phyloP scores from a whole-genome alignment of 257 asterid genomes.

The Plantago elongata region DNA sequence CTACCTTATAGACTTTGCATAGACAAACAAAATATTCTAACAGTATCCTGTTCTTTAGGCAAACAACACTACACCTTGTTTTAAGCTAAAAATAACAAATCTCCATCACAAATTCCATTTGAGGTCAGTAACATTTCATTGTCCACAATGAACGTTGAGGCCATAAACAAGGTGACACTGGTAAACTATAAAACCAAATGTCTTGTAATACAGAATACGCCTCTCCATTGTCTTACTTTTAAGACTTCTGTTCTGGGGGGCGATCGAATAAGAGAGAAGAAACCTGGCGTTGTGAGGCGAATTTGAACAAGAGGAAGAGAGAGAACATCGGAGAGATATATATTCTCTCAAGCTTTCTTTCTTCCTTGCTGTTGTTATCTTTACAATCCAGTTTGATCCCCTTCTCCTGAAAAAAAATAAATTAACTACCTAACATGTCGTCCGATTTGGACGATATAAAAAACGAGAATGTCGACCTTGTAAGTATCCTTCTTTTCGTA shows the following conservation, averaged over 20 bases:
- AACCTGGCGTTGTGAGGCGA: background rate
- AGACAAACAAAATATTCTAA: no score
- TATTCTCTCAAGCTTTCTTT: slow-evolving; percentile 42
- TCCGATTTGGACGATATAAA: slow-evolving; percentile 49
- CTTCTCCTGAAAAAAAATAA: background rate
- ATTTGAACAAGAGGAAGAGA: background rate
- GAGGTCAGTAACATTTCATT: background rate
- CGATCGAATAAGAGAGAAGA: background rate
- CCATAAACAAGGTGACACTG: background rate
- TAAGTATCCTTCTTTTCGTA: slow-evolving; percentile 20
- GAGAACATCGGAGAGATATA: slow-evolving; percentile 26
- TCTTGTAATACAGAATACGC: background rate
- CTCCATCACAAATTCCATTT: background rate
- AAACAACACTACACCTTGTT: background rate
- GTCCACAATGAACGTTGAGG: background rate
- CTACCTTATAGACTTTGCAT: no score
- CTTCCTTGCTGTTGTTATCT: slow-evolving; percentile 14
- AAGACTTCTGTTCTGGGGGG: background rate
- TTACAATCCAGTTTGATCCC: background rate
- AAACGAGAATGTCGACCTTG: slow-evolving; percentile 62
- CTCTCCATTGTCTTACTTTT: background rate
- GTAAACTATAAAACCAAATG: background rate
- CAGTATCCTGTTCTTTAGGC: no score
- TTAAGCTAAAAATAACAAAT: background rate
- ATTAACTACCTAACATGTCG: slow-evolving; percentile 26